These are phyloP conservation scores for Eucalyptus erythrocorys DNA, from an alignment of 345 rosid genomes.

Conservation along the genomic window DNA sequence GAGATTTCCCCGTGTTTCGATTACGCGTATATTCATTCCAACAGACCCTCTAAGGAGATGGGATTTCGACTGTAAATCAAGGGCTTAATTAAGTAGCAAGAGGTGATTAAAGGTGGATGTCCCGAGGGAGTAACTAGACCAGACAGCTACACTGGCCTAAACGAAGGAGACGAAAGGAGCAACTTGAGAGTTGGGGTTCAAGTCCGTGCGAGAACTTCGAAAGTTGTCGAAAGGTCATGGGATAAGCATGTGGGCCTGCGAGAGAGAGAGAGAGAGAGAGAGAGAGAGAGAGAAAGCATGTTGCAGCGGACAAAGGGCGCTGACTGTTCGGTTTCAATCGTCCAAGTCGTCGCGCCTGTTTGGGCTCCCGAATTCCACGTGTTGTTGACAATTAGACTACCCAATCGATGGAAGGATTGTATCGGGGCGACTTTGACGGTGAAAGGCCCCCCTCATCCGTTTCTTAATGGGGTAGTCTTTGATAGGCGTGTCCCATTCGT, in stretches of 20 bases:
- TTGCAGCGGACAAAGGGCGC: neutral
- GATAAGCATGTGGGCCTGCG: neutral
- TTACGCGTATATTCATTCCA: neutral
- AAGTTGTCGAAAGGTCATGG: neutral
- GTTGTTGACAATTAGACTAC: neutral
- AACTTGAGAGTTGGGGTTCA: neutral
- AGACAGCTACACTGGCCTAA: neutral
- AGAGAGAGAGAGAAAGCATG: too few species aligned
- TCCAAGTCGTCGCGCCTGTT: neutral
- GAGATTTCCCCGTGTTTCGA: neutral
- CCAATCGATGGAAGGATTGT: neutral
- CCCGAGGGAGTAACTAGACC: neutral
- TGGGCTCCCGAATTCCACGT: neutral
- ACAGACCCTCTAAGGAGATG: neutral
- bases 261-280: too few species aligned
- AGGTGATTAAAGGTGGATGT: neutral
- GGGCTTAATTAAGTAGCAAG: neutral
- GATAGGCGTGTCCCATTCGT: neutral
- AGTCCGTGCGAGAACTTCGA: neutral
- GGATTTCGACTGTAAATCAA: neutral
- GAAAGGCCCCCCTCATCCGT: too few species aligned
- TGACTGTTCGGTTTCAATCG: neutral
- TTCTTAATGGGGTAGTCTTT: neutral
- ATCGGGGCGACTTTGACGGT: neutral
- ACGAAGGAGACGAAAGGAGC: neutral